These are phyloP conservation scores for Cercospora sp. DNA, from an alignment of 2,329 filamentous ascomycete genomes.

Conservation along the genomic window DNA sequence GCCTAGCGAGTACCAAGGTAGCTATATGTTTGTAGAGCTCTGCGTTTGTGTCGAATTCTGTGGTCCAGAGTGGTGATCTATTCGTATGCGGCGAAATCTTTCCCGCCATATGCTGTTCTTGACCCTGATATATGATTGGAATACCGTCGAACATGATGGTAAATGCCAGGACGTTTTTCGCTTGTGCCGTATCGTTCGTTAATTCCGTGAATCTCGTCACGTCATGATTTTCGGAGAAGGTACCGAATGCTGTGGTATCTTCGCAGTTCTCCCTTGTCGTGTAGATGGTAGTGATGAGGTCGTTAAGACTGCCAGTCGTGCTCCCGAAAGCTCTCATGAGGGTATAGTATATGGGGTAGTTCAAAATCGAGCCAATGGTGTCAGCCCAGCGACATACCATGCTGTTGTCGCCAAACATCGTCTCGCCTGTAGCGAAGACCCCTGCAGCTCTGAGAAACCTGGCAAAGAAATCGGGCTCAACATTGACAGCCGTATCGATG, in stretches of 20 bases:
- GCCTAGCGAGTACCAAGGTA: conserved; percentile 47
- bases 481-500: conserved; percentile 43
- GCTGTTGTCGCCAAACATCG: conserved; percentile 37
- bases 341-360: conserved; percentile 44
- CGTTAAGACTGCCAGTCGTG: conserved; percentile 40
- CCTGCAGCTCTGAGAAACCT: conserved; percentile 39
- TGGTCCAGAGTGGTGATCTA: conserved; percentile 43
- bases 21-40: conserved; percentile 45
- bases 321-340: conserved; percentile 42
- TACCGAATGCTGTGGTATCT: conserved; percentile 42
- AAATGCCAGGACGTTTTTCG: conserved; percentile 43
- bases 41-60: conserved; percentile 43
- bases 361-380: conserved; percentile 41
- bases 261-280: conserved; percentile 40
- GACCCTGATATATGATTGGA: conserved; percentile 46
- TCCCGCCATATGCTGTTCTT: conserved; percentile 46
- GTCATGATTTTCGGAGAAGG: conserved; percentile 47
- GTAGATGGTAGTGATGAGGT: conserved; percentile 40
- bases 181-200: conserved; percentile 41
- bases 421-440: conserved; percentile 43
- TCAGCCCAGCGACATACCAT: conserved; percentile 42
- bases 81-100: conserved; percentile 37
- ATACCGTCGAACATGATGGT: conserved; percentile 46
- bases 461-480: conserved; percentile 41
- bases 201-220: conserved; percentile 41